A percentile compares a stretch with the other conserved stretches of the same genome.
Evolutionary conservation across 108 stramenopile species (phyloP).

Genomic region (Chaetoceros tenuissimus): DNA sequence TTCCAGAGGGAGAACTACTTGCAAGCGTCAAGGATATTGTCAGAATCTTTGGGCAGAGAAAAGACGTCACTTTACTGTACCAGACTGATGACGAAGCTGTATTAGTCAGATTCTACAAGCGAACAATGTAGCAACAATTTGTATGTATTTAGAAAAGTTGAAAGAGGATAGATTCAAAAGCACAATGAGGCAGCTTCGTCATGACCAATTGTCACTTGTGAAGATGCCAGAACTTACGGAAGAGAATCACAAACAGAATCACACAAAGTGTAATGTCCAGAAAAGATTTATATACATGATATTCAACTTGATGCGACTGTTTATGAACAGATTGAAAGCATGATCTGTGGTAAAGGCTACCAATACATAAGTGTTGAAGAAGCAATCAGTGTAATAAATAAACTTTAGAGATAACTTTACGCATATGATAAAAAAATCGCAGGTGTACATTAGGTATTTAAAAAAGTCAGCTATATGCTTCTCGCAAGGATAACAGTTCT

Average conservation of each 20-base stretch:
- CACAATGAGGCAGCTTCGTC: constrained; percentile 59
- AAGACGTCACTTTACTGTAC: constrained; percentile 97
- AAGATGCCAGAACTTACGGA: constrained; percentile 68
- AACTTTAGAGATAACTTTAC: too few relatives aligned
- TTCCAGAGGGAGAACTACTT: constrained; percentile 37
- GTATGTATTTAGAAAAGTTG: constrained; percentile 96
- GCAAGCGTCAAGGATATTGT: constrained; percentile 89
- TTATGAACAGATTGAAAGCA: not conserved
- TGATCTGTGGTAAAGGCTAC: not conserved
- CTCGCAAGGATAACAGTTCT: too few relatives aligned
- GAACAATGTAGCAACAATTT: constrained; percentile 94
- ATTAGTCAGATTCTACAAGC: constrained; percentile 75
- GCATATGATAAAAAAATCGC: too few relatives aligned
- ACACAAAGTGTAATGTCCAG: constrained; percentile 29
- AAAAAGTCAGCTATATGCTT: too few relatives aligned
- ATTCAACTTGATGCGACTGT: not conserved
- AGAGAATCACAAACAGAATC: constrained; percentile 69
- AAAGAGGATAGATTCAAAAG: constrained; percentile 59
- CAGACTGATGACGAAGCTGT: constrained; percentile 99
- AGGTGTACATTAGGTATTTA: too few relatives aligned
- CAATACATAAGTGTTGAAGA: too few relatives aligned
- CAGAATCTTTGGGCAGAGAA: constrained; percentile 86
- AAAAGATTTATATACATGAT: not conserved
- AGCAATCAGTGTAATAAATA: too few relatives aligned
- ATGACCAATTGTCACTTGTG: constrained; percentile 55